Evolutionary conservation across 495 filamentous ascomycete genomes (phyloP).

Genomic region (Podospora comata): DNA sequence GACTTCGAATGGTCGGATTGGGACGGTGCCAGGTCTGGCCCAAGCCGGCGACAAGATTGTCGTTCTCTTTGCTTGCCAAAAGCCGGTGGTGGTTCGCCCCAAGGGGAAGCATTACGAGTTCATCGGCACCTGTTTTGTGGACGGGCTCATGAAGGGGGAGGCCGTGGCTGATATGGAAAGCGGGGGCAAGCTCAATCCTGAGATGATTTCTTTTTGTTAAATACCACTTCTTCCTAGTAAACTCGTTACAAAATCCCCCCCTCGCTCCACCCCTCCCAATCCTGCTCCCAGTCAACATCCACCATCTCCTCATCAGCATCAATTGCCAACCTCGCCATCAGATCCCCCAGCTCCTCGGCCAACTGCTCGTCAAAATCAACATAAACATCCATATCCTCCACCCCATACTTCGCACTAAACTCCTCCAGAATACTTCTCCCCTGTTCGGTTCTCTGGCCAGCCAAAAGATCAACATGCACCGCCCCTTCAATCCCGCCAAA

Average conservation of each 20-base stretch:
- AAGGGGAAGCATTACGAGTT: not conserved
- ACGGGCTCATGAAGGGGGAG: not conserved
- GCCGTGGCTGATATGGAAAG: not conserved
- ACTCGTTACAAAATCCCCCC: not conserved
- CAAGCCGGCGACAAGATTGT: too few species aligned
- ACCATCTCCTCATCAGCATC: constrained; percentile 10
- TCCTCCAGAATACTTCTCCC: not conserved
- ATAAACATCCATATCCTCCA: not conserved
- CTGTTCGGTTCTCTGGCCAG: not conserved
- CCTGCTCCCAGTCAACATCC: constrained; percentile 7
- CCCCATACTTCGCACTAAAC: not conserved
- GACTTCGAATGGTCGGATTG: too few species aligned
- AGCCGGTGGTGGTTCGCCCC: not conserved
- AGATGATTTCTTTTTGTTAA: constrained; percentile 1
- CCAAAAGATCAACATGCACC: constrained; percentile 2
- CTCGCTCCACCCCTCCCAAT: constrained; percentile 1
- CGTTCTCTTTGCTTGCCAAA: too few species aligned
- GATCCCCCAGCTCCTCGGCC: not conserved
- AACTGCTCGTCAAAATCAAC: not conserved
- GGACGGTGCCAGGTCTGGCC: too few species aligned
- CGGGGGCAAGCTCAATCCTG: not conserved
- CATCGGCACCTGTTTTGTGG: not conserved
- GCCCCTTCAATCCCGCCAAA: constrained; percentile 4
- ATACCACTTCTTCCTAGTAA: too few species aligned
- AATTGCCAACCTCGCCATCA: constrained; percentile 9